Percentiles rank a stretch among this genome's conserved stretches.
These are phyloP conservation scores for Entamoeba dispar DNA, from an alignment of 208 protist species.

Conservation along the genomic window DNA sequence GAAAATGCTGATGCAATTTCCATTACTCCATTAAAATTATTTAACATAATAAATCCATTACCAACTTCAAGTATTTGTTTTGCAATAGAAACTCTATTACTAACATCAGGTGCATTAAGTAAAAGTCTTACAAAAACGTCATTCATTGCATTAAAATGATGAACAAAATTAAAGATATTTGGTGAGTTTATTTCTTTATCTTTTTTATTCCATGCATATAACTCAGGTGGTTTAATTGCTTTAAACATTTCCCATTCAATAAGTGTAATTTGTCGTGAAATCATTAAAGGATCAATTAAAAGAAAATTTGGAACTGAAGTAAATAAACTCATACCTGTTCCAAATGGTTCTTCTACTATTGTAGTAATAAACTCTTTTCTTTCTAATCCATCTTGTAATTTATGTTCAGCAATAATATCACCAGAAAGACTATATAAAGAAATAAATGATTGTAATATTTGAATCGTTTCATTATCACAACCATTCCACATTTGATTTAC, in stretches of 20 bases:
- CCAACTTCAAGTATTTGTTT: not conserved
- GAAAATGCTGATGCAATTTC: not conserved
- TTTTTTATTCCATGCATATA: not conserved
- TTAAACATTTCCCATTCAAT: not conserved
- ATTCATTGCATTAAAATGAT: not conserved
- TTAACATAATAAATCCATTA: not conserved
- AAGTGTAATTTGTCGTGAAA: not conserved
- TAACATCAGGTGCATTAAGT: not conserved
- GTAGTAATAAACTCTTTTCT: not conserved
- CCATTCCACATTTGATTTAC: not conserved
- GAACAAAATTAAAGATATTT: not conserved
- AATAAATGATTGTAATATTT: not conserved
- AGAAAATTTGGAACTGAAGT: not conserved
- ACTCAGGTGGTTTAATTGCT: not conserved
- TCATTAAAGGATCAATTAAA: not conserved
- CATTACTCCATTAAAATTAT: not conserved
- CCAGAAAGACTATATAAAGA: not conserved
- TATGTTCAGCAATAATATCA: not conserved
- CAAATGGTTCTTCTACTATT: not conserved
- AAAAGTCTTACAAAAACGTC: not conserved
- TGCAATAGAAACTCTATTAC: not conserved
- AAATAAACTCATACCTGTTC: not conserved
- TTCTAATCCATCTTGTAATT: not conserved
- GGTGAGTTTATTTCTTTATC: not conserved
- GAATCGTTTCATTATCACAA: not conserved